phyloP scores from a whole-genome alignment of 2,329 filamentous ascomycete species.

The Colletotrichum theobromicola region DNA sequence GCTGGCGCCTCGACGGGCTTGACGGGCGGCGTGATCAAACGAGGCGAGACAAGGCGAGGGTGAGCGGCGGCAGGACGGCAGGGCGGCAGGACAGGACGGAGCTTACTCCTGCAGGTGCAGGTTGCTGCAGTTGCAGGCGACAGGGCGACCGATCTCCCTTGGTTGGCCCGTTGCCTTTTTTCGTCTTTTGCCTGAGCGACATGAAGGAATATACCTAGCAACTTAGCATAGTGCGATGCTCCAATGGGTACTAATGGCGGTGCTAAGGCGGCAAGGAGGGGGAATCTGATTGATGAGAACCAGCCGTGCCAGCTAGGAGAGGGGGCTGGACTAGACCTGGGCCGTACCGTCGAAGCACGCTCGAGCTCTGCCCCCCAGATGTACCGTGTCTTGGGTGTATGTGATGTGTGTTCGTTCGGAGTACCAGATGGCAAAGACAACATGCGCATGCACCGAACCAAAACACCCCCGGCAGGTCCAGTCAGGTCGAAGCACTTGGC shows the following conservation, averaged over 20 bases:
- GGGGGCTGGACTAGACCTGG: not conserved
- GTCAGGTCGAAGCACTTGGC: conserved; percentile 9
- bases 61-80: not conserved
- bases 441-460: not conserved
- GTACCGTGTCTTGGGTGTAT: not conserved
- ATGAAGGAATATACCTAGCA: not conserved
- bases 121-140: not conserved
- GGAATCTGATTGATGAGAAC: no score
- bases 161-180: not conserved
- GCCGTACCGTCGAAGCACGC: not conserved
- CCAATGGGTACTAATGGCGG: not conserved
- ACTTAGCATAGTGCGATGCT: not conserved
- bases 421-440: not conserved
- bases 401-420: not conserved
- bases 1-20: not conserved
- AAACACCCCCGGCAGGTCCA: not conserved
- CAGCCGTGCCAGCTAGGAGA: no score
- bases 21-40: not conserved
- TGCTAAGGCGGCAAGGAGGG: not conserved
- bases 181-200: not conserved
- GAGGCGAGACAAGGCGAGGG: not conserved
- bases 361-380: not conserved
- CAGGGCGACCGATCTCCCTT: not conserved
- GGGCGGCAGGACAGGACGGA: not conserved
- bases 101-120: conserved; percentile 5